Evolutionary conservation across 1,139 yeast genomes (phyloP).

Genomic region (Debaryomyces sp.): DNA sequence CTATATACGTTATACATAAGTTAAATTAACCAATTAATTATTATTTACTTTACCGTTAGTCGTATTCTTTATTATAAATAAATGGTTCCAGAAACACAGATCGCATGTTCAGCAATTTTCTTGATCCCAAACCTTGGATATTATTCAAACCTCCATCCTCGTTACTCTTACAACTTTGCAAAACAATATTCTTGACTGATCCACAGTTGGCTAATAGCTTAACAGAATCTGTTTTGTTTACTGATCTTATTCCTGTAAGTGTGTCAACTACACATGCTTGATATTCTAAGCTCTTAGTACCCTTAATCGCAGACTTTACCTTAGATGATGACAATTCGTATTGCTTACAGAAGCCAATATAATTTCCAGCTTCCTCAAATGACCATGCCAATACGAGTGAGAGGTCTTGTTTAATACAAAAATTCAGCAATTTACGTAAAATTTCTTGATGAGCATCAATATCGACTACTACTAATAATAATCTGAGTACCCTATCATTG

Average conservation of each 20-base stretch:
- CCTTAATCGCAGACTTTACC: constrained; percentile 38
- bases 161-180: constrained; percentile 19
- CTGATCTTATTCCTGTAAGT: constrained; percentile 52
- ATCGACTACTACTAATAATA: constrained; percentile 76
- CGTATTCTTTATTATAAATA: constrained; percentile 41
- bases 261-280: constrained; percentile 53
- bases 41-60: constrained; percentile 4
- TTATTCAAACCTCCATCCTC: constrained; percentile 32
- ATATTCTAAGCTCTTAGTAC: constrained; percentile 46
- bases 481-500: constrained; percentile 54
- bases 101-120: constrained; percentile 49
- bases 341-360: constrained; percentile 56
- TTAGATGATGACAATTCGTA: constrained; percentile 40
- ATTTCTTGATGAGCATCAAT: constrained; percentile 73
- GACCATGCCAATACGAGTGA: constrained; percentile 80
- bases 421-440: constrained; percentile 67
- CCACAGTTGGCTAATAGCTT: constrained; percentile 57
- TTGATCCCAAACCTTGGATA: constrained; percentile 59
- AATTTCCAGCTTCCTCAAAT: constrained; percentile 84
- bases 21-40: background rate
- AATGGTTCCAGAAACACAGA: constrained; percentile 57
- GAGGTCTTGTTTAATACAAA: constrained; percentile 70
- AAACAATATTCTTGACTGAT: constrained; percentile 51
- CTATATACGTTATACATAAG: background rate
- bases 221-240: constrained; percentile 63